Evolutionary conservation across 2,329 filamentous ascomycete genomes (phyloP), one percentile per base, ranked within the genome.

Genomic region (Xylaria hypoxylon): DNA sequence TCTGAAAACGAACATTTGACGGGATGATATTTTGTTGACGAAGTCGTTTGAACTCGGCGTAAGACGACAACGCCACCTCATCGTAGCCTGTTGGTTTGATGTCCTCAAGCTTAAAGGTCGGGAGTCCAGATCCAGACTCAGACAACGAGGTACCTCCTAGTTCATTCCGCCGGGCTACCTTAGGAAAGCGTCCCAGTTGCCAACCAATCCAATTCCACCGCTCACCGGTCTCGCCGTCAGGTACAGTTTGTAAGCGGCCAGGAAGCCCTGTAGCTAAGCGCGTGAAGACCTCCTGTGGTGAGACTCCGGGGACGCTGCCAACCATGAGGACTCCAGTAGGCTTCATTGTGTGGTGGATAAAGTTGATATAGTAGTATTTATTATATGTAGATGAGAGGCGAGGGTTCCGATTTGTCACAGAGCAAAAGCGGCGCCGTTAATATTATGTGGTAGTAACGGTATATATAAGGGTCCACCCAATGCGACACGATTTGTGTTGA

Each of bases 321-420:
- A 74, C 68, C 70, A 73, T 74, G 53, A 74, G 71, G 6, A 74
- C 69, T 64, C 72, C 68, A 22, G 69, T 64, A 64, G 71, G 71
- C 62, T 69, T 64, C 70, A 69, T 73, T 10, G 24, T 69, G 62
- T 52, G 35, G 62, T 63, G n/a, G 26, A n/a, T n/a, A n/a, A 60
- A 67, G 50, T 64, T 60, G 58, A 60, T 48, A 52, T 63, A 59
- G 56, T 63, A 59, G 50, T 28, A 51, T 51, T 33, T 62, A 38
- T 40, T 17, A 26, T 61, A 64, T 59, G 35, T 51, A 19, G 26
- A 57, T 51, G 52, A 64, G 48, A 67, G 35, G 28, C 59, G 45
- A 45, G 17, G 51, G n/a, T n/a, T 52, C 17, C 38, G 40, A 52
- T 51, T 40, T n/a, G n/a, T n/a, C n/a, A n/a, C n/a, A n/a, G n/a